Conservation (phyloP, 306 rosid species). For the Sesbania bispinosa region DNA sequence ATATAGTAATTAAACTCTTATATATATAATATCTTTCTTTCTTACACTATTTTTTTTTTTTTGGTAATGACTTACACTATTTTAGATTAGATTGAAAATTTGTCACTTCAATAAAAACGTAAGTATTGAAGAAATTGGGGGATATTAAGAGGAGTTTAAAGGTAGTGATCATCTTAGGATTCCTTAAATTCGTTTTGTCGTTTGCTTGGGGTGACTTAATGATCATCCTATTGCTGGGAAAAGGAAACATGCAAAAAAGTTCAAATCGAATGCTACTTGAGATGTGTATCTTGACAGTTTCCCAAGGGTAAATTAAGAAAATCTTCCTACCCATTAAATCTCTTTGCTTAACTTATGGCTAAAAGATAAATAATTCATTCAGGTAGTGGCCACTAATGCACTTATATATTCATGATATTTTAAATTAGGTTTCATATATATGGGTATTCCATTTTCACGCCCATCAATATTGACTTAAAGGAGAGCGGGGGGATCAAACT, state of each 20-base stretch:
- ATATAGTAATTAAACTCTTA: too few species aligned
- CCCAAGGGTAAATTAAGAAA: background rate
- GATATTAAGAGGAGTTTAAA: background rate
- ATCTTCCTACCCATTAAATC: background rate
- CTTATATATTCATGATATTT: conserved; percentile 39
- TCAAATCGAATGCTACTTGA: background rate
- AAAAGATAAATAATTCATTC: conserved; percentile 12
- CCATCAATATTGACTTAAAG: conserved; percentile 51
- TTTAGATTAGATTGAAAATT: too few species aligned
- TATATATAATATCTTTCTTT: too few species aligned
- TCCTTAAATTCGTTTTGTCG: conserved; percentile 29
- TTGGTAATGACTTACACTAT: too few species aligned
- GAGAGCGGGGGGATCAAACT: conserved; percentile 28
- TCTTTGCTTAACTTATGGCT: background rate
- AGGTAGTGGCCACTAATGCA: conserved; percentile 60
- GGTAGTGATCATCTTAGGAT: conserved; percentile 42
- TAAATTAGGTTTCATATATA: conserved; percentile 33
- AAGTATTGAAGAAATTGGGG: background rate
- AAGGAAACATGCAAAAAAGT: background rate
- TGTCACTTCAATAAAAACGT: background rate
- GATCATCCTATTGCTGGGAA: background rate
- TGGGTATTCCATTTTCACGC: conserved; percentile 47
- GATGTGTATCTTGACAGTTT: background rate
- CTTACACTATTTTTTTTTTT: too few species aligned
- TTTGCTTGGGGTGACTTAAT: background rate